Base-by-base conservation (phyloP, 2,329 filamentous ascomycete species). In the Fusarium dimerum region DNA sequence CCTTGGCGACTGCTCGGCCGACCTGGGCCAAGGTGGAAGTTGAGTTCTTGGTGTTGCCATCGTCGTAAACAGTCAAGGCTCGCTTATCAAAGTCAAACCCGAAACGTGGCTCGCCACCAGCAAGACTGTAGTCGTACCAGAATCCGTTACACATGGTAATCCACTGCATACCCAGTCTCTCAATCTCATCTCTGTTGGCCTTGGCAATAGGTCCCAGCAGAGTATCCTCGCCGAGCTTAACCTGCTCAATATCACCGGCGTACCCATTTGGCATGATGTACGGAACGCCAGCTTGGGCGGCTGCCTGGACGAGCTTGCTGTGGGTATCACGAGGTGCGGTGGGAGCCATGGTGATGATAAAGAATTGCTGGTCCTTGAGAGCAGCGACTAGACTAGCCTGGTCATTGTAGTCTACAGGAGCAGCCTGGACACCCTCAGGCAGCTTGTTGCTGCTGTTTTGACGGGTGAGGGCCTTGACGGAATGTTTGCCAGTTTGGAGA, bases 61-160 rank as follows among this genome's bases (percentile, higher is more conserved):
- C 78, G 56, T 86, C 83, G 48, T 76, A 82, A 43, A 82, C 61
- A 0, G 73, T 76, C n/a, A 79, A 51, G 0, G 51, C 52, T 0
- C 69, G 67, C 8, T 73, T 73, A 11, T 68, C 65, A 54, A 79
- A 71, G 56, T 82, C 78, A 64, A 82, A 78, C 0, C 80, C 79
- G 6, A 73, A 81, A 5, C 71, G 67, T 2, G 56, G 44, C 10
- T 68, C 46, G 0, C 68, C 68, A 1, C 68, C 68, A 0, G 71
- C 74, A 4, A 82, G 61, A 50, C 76, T 80, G 38, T 76, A 80
- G 30, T 81, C 74, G 55, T 81, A 82, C 79, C 79, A 83, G 48
- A 78, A 81, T 0, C 76, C 73, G 56, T 79, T 80, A 72, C 76
- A 81, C 40, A 79, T 77, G 1, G 73, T 66, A 43, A 82, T 70